A percentile compares a stretch with the other conserved stretches of the same genome.
phyloP scores from a whole-genome alignment of 495 filamentous ascomycete species.

The Penicillium odoratum region DNA sequence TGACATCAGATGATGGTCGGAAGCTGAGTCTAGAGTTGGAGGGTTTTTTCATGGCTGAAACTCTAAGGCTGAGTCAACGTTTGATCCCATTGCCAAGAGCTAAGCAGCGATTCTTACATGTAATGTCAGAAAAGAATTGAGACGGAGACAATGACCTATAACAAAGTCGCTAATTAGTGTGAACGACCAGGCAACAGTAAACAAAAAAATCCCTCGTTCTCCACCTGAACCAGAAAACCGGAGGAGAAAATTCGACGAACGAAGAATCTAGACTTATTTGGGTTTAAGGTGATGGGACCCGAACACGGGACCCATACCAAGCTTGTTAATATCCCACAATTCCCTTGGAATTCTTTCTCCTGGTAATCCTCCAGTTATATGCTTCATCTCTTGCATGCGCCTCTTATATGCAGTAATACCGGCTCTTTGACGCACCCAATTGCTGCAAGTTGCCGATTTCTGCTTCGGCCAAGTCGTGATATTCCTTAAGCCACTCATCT shows the following conservation, averaged over 20 bases:
- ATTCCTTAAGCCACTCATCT: conserved; percentile 1
- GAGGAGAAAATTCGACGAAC: neutral
- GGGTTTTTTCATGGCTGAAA: neutral
- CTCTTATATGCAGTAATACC: conserved; percentile 22
- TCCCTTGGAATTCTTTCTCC: neutral
- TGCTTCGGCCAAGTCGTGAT: conserved; percentile 9
- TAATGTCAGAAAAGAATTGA: neutral
- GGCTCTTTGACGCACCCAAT: conserved; percentile 13
- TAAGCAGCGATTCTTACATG: neutral
- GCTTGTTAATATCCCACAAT: neutral
- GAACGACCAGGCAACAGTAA: neutral
- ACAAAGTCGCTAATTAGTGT: neutral
- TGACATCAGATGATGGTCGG: neutral
- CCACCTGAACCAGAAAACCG: neutral
- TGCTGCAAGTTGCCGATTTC: conserved; percentile 20
- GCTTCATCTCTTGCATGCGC: conserved; percentile 26
- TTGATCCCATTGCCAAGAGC: neutral
- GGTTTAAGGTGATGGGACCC: conserved; percentile 11
- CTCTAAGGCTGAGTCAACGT: neutral
- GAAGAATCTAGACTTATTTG: neutral
- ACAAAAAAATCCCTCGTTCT: neutral
- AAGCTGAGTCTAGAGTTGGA: neutral
- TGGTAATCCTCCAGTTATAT: conserved; percentile 29
- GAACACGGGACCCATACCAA: neutral
- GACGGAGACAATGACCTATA: neutral